Percentiles rank a stretch among this genome's conserved stretches.
Conservation (phyloP, 176 grass and related monocot species). For the Chrysopogon serrulatus region DNA sequence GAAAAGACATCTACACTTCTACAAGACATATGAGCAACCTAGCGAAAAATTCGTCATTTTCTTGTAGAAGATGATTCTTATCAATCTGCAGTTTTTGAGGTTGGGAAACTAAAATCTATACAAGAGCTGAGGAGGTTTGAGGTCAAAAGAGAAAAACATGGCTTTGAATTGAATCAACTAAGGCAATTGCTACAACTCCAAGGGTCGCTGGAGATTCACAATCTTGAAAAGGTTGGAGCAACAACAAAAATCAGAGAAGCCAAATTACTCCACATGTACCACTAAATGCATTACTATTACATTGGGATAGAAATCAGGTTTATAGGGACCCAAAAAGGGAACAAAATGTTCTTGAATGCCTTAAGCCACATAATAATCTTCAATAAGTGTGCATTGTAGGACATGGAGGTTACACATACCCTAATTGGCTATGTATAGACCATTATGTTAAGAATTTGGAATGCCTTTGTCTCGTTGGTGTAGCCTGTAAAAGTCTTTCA, state of each 20-base stretch:
- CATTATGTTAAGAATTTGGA: too few relatives aligned
- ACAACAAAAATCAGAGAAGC: neutral
- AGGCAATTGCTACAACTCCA: neutral
- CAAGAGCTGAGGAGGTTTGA: neutral
- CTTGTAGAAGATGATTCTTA: neutral
- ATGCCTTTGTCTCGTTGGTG: neutral
- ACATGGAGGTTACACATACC: too few relatives aligned
- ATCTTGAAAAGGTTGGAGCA: neutral
- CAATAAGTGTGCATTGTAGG: too few relatives aligned
- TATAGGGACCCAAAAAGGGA: accelerated
- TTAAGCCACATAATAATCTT: neutral
- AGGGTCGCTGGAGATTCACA: neutral
- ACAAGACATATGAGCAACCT: neutral
- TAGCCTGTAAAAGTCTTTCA: neutral
- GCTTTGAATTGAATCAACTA: neutral
- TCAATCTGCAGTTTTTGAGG: too few relatives aligned
- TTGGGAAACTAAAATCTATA: neutral
- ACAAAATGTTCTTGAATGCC: neutral
- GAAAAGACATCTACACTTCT: too few relatives aligned
- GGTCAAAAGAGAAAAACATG: neutral
- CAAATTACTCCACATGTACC: neutral
- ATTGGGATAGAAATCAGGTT: accelerated
- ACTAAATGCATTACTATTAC: neutral
- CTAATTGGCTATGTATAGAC: too few relatives aligned
- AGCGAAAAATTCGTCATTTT: neutral